Evolutionary conservation across 257 asterid species (phyloP).

Genomic region (Plectranthus barbatus): DNA sequence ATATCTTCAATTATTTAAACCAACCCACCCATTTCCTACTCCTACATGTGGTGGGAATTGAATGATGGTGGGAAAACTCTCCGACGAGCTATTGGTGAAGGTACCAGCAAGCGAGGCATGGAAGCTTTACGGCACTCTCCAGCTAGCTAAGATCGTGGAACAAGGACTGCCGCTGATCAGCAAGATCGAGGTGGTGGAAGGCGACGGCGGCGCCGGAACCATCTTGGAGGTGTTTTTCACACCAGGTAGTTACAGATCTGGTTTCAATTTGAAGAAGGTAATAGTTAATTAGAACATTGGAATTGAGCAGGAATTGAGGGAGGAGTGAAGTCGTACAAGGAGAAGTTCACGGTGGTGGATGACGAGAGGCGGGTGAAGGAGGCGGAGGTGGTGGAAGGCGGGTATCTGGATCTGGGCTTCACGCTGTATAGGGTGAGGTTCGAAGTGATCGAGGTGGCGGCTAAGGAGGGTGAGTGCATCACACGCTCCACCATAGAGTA

Average conservation of each 20-base stretch:
- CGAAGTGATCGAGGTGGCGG: constrained; percentile 37
- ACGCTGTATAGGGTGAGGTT: constrained; percentile 31
- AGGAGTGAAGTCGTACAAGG: constrained; percentile 33
- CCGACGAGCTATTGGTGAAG: constrained; percentile 31
- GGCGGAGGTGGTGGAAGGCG: constrained; percentile 53
- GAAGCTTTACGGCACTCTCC: constrained; percentile 46
- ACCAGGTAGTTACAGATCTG: constrained; percentile 11
- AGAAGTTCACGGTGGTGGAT: constrained; percentile 56
- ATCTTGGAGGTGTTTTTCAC: constrained; percentile 34
- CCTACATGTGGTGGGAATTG: no score
- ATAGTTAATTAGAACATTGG: no score
- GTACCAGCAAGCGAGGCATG: constrained; percentile 53
- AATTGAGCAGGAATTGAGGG: constrained; percentile 5
- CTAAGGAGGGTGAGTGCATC: constrained; percentile 37
- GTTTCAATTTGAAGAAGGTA: no score
- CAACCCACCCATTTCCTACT: no score
- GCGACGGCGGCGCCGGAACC: constrained; percentile 55
- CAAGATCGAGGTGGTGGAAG: constrained; percentile 34
- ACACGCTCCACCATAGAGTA: constrained; percentile 46
- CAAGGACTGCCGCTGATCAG: constrained; percentile 30
- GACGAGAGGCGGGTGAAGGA: constrained; percentile 39
- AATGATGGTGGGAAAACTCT: constrained; percentile 24
- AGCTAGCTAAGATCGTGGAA: constrained; percentile 19
- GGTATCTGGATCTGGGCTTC: constrained; percentile 47
- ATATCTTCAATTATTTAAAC: no score